These are phyloP conservation scores for Aspergillus sparsus DNA, from an alignment of 495 filamentous ascomycete genomes.

Conservation along the genomic window DNA sequence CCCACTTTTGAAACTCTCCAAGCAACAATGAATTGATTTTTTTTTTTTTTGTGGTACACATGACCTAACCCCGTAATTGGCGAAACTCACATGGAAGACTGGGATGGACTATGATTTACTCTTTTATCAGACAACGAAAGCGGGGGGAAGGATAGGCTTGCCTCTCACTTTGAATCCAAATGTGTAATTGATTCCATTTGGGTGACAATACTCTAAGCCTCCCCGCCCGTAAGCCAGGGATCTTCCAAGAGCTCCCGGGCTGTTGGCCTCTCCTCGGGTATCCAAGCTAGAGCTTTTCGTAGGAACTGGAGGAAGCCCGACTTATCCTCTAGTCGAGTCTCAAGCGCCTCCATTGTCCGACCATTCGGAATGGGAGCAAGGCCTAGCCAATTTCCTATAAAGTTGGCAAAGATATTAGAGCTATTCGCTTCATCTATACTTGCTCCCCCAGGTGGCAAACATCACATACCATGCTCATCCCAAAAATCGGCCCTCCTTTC, in stretches of 20 bases:
- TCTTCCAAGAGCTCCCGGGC: constrained; percentile 41
- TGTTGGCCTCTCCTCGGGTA: constrained; percentile 38
- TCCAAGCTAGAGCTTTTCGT: constrained; percentile 37
- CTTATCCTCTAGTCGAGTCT: constrained; percentile 31
- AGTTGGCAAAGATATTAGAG: background rate
- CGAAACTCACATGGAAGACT: no score
- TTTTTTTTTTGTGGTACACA: no score
- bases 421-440: background rate
- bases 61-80: no score
- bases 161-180: no score
- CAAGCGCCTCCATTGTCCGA: constrained; percentile 30
- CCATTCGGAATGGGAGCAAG: constrained; percentile 30
- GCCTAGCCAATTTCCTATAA: constrained; percentile 27
- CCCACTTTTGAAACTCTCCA: no score
- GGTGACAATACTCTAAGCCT: background rate
- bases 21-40: no score
- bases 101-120: no score
- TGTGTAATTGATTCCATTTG: no score
- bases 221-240: constrained; percentile 31
- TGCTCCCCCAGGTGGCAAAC: background rate
- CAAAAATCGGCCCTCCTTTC: constrained; percentile 30
- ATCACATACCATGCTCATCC: constrained; percentile 28
- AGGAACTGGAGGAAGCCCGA: constrained; percentile 37
- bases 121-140: no score
- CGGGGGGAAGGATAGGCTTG: no score